phyloP scores from a whole-genome alignment of 2,329 filamentous ascomycete species.

The Sporothrix protearum region DNA sequence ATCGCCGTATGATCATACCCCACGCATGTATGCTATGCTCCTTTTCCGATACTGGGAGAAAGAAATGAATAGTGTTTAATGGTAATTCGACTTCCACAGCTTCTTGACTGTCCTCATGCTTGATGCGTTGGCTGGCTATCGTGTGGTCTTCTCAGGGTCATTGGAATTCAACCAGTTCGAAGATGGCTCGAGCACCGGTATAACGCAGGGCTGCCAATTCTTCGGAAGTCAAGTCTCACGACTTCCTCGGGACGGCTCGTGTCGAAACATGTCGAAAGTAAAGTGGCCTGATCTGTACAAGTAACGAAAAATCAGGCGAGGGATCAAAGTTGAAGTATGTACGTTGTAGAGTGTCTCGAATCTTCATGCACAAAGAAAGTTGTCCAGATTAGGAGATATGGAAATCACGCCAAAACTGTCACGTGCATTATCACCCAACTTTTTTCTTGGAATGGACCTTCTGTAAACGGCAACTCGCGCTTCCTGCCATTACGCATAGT shows the following conservation, averaged over 20 bases:
- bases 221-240: not conserved
- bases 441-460: not conserved
- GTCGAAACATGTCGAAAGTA: not conserved
- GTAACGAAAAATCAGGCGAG: no score
- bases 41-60: not conserved
- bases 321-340: no score
- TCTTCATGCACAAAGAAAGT: not conserved
- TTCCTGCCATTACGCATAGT: not conserved
- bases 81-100: not conserved
- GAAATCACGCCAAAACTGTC: not conserved
- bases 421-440: not conserved
- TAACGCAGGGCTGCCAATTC: not conserved
- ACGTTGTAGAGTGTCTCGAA: no score
- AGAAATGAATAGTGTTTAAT: conserved; percentile 12
- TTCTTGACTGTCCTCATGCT: not conserved
- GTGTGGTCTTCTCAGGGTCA: no score
- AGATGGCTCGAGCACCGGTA: not conserved
- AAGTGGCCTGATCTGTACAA: not conserved
- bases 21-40: not conserved
- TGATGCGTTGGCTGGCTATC: no score
- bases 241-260: not conserved
- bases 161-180: not conserved
- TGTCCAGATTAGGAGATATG: conserved; percentile 14
- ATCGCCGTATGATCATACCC: conserved; percentile 15
- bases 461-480: not conserved